A percentile compares a stretch with the other conserved stretches of the same genome.
Conservation (phyloP, 139 green algal species). For the Ettlia oleoabundans region DNA sequence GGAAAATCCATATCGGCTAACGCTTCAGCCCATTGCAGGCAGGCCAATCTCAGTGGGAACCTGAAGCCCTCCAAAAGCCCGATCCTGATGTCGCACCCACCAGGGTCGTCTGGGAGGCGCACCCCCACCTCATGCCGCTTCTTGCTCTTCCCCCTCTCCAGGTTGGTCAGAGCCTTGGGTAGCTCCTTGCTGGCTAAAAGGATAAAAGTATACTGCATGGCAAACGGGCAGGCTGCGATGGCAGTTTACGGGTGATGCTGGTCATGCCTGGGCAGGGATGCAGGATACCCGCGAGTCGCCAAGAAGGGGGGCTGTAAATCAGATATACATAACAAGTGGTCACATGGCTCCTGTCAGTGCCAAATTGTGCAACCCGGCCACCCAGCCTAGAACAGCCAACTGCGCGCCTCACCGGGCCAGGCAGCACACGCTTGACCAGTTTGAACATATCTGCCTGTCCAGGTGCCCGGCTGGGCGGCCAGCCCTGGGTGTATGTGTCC, state of each 20-base stretch:
- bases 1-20: too few relatives aligned
- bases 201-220: constrained; percentile 89
- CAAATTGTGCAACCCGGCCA: too few relatives aligned
- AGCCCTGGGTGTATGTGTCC: constrained; percentile 68
- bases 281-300: too few relatives aligned
- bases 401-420: constrained; percentile 68
- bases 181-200: constrained; percentile 84
- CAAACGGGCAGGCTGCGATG: background rate
- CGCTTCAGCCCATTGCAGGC: background rate
- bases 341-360: too few relatives aligned
- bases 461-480: constrained; percentile 63
- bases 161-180: constrained; percentile 66
- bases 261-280: too few relatives aligned
- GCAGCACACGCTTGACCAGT: constrained; percentile 68
- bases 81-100: constrained; percentile 51
- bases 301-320: too few relatives aligned
- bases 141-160: constrained; percentile 52
- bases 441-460: constrained; percentile 80
- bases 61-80: too few relatives aligned
- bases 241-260: too few relatives aligned
- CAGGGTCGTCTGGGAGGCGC: constrained; percentile 65
- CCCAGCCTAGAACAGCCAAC: background rate
- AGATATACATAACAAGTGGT: too few relatives aligned
- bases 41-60: too few relatives aligned
- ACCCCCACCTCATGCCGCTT: constrained; percentile 78